Percentiles rank a stretch among this genome's conserved stretches.
Evolutionary conservation across 2,329 filamentous ascomycete genomes (phyloP).

Genomic region (Claviceps monticola): DNA sequence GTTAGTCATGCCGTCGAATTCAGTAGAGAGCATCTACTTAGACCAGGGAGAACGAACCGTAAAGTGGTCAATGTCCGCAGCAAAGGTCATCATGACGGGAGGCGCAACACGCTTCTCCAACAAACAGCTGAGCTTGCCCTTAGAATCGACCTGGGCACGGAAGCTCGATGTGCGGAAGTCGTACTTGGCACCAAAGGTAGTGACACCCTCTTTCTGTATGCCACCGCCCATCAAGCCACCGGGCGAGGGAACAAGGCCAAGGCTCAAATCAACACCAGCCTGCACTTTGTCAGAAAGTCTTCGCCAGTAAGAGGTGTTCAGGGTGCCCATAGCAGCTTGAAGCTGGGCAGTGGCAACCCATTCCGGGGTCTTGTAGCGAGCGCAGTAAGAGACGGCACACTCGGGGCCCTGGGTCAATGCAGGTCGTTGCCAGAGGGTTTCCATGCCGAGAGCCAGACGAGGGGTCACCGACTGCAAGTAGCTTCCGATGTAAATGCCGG

Average conservation of each 20-base stretch:
- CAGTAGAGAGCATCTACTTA: constrained; percentile 5
- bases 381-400: constrained; percentile 77
- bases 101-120: constrained; percentile 93
- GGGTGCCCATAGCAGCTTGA: constrained; percentile 64
- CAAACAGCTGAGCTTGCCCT: constrained; percentile 83
- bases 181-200: constrained; percentile 91
- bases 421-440: constrained; percentile 86
- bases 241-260: constrained; percentile 58
- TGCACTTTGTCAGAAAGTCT: constrained; percentile 88
- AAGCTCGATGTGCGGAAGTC: constrained; percentile 94
- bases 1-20: constrained; percentile 7
- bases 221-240: constrained; percentile 63
- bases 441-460: constrained; percentile 72
- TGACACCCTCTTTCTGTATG: constrained; percentile 71
- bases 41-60: constrained; percentile 50
- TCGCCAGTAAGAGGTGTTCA: constrained; percentile 91
- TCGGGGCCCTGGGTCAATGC: constrained; percentile 80
- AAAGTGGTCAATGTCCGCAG: constrained; percentile 89
- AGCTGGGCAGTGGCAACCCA: constrained; percentile 90
- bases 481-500: constrained; percentile 88
- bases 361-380: constrained; percentile 78
- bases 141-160: constrained; percentile 89
- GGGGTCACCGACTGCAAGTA: constrained; percentile 91
- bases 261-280: constrained; percentile 86
- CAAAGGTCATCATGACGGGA: constrained; percentile 85